Base-by-base conservation (phyloP, 2,329 filamentous ascomycete species). In the Exophiala alcalophila region DNA sequence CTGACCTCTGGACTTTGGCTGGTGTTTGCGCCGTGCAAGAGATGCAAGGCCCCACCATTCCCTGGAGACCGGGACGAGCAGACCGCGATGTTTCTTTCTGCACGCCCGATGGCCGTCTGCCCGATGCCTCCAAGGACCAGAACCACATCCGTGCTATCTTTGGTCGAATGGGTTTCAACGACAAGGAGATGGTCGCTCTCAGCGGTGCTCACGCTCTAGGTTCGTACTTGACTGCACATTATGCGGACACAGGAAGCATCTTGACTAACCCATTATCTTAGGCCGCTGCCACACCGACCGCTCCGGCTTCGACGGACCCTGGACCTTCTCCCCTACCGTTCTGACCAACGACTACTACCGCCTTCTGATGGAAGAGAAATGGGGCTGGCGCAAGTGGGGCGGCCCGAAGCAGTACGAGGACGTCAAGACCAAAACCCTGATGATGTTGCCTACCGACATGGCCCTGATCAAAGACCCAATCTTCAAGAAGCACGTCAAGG, bases 381-480 rank as follows among this genome's bases (percentile, higher is more conserved):
- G 91, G 92, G 73, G 80, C 62, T 86, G 79, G 76, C 83, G 80
- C 71, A 91, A 90, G 77, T 94, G 88, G 91, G 80, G 90, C 59
- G 91, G 92, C 19, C 89, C 89, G 55, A 81, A 83, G 69, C 90
- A 94, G 77, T 91, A 84, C 64, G 83, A 94, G 71, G 90, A 97
- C 71, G 85, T 86, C 72, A 79, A 74, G 61, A 87, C 83, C 60
- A 90, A 94, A 78, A 76, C 77, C 28, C 72, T 97, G 59, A 97
- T 98, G 92, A 97, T 98, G 91, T 74, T 98, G 66, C 92, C 92
- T 39, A 85, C 88, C 54, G 91, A 98, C 62, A 81, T 94, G 70
- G 84, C 84, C 43, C 74, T 97, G 43, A 71, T 94, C 61, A 79
- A 90, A 71, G 91, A 97, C 71, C 91, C 91, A 78, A 74, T 74